Base-by-base conservation (phyloP, 2,329 filamentous ascomycete genomes). In the Leptodontidium sp. region DNA sequence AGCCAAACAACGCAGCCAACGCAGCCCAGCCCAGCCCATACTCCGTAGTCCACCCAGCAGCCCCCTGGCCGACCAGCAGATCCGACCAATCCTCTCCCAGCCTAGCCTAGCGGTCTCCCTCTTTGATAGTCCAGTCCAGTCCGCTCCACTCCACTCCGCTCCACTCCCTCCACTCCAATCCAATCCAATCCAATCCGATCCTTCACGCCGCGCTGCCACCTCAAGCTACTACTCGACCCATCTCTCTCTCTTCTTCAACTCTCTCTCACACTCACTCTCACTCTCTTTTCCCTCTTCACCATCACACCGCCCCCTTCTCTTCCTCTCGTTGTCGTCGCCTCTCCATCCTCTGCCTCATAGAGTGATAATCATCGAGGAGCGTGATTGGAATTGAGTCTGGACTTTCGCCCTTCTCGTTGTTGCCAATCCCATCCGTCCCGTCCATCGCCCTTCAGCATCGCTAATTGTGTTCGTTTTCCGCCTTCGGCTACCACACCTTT, bases 401-500 rank as follows among this genome's bases (percentile, higher is more conserved):
- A 26, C 43, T 26, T 24, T 26, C 38, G 9, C 9, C 43, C 9
- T 49, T 45, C 53, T 45, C 38, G 50, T 58, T 43, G n/a, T 15
- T 50, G n/a, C 45, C 45, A n/a, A 14, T 32, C 29, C 15, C 45
- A 49, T 29, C 32, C 7, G 11, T 50, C 45, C 17, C 7, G 11
- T 50, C 45, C 17, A 9, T 49, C 59, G 32, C 50, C 43, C 43
- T 50, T 61, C 47, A 26, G 52, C 50, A 47, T 21, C 64, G 29
- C 55, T 50, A 45, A 29, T 43, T 40, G 45, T 57, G 63, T 50
- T 64, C 64, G 47, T 50, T 63, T 61, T 49, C 38, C 50, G 24
- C 26, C 53, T 52, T 45, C 35, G 35, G 38, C 64, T 47, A 63
- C 68, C 65, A 63, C 65, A 63, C 55, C 68, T 57, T 64, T 66